Evolutionary conservation across 108 stramenopile species (phyloP), one percentile per base, ranked within the genome.

Genomic region (Skeletonema potamos): DNA sequence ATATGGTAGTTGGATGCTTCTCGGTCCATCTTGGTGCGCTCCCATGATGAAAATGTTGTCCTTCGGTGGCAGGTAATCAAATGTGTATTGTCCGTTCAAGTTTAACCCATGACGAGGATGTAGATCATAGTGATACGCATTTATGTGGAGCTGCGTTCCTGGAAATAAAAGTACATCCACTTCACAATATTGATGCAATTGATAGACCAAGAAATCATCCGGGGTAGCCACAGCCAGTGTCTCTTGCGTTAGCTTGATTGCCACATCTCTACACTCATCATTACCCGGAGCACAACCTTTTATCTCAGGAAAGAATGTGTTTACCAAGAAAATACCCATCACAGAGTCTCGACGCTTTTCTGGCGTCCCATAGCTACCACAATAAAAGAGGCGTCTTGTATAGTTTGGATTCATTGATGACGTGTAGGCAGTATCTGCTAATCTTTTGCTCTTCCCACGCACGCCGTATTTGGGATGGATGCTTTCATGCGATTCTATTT

Each of bases 101-200:
- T 65, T 44, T 54, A 59, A 37, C 0, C 22, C 18, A 18, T 62
- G 29, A 1, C 61, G 13, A 11, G 20, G 22, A 68, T 68, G 60
- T 4, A 68, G 5, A 18, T 62, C 60, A 27, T 68, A 62, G 29
- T 68, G 61, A 8, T 68, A 58, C 17, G 60, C 48, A 27, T 72
- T 72, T 9, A 72, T 15, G 32, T 72, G 71, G 24, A 72, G 66
- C 55, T 66, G 65, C 55, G 26, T 27, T 27, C 71, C 71, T 3
- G 71, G 71, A 32, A 72, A 72, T 48, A 11, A 10, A 20, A 67
- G 64, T 34, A 72, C 71, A 28, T 67, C 64, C 20, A 66, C 71
- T 12, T 65, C 71, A 34, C 71, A 72, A 37, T 67, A 29, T n/a
- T 72, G 71, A 17, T 72, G 71, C 71, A 72, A 66, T 30, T 67